Percentiles rank a stretch among this genome's conserved stretches.
Conservation (phyloP, 2,329 filamentous ascomycete genomes). For the Cladobotryum protrusum region DNA sequence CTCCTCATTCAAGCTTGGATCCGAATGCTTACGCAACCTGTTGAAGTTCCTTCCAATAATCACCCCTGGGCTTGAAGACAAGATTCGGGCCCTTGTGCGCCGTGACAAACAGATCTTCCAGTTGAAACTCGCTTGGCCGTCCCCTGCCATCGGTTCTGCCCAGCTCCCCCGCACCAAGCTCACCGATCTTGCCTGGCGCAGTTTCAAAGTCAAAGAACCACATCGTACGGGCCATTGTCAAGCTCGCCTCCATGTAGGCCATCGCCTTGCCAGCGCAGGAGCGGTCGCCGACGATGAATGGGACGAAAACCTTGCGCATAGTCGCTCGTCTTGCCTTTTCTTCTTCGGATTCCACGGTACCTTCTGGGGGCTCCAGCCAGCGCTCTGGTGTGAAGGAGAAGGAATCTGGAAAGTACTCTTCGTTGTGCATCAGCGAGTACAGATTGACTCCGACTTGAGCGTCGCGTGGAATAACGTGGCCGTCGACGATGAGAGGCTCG, state of each 20-base stretch:
- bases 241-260: slow-evolving; percentile 2
- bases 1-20: too few species aligned
- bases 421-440: slow-evolving; percentile 9
- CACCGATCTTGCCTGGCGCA: background rate
- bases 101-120: background rate
- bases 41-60: background rate
- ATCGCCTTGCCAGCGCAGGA: background rate
- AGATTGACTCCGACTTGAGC: background rate
- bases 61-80: background rate
- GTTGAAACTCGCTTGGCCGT: background rate
- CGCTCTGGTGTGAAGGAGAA: slow-evolving; percentile 6
- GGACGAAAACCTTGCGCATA: background rate
- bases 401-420: slow-evolving; percentile 2
- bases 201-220: slow-evolving; percentile 2
- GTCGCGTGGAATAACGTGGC: slow-evolving; percentile 4
- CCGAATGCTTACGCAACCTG: background rate
- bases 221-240: background rate
- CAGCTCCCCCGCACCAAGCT: background rate
- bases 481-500: slow-evolving; percentile 3
- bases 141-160: background rate
- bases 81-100: background rate
- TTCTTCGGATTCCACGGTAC: background rate
- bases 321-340: background rate
- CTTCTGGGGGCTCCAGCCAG: slow-evolving; percentile 9
- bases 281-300: background rate